Evolutionary conservation across 345 rosid species (phyloP).

Genomic region (Dipteronia dyeriana): DNA sequence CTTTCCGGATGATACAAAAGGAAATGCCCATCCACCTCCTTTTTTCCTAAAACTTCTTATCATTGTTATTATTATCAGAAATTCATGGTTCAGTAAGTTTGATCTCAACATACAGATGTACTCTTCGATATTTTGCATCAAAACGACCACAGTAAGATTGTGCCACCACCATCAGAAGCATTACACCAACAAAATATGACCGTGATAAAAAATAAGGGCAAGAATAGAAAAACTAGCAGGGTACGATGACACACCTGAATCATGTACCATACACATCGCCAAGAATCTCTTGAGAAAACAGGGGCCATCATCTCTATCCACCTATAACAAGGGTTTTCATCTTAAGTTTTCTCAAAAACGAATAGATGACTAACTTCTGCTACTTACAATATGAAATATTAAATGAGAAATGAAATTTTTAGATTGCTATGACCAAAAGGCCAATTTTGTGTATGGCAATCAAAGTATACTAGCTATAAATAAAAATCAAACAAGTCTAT

Average conservation of each 20-base stretch:
- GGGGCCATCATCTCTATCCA: conserved; percentile 89
- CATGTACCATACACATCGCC: conserved; percentile 81
- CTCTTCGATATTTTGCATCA: background rate
- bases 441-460: background rate
- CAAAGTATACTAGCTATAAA: background rate
- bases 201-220: background rate
- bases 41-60: background rate
- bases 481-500: background rate
- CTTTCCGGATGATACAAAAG: background rate
- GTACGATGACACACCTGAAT: conserved; percentile 47
- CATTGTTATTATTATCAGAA: too few species aligned
- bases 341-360: conserved; percentile 10
- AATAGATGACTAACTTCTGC: background rate
- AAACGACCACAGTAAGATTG: background rate
- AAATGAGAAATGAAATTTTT: background rate
- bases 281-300: conserved; percentile 68
- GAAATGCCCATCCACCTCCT: background rate
- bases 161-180: background rate
- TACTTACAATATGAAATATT: background rate
- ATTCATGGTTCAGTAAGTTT: background rate
- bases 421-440: background rate
- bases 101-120: background rate
- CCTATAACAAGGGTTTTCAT: conserved; percentile 32
- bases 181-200: background rate
- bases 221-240: background rate